Base-by-base conservation (phyloP, 805 yeast species). In the Saccharomycopsis babjevae region DNA sequence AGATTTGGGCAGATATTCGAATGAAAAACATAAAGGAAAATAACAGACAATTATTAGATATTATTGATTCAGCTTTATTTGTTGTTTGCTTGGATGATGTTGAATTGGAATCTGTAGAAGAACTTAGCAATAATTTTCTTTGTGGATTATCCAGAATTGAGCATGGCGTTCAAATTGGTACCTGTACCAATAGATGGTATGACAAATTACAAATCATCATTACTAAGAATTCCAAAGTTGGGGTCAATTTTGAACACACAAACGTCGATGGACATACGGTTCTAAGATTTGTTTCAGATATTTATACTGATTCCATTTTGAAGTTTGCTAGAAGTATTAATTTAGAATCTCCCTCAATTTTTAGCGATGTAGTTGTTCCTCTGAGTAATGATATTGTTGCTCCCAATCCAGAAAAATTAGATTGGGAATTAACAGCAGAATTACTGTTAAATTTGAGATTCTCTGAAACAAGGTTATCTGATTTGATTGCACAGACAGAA, bases 201-300 rank as follows among this genome's bases (percentile, higher is more conserved):
- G 97, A 91, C 73, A 91, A 91, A 73, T 74, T 91, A 65, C 97
- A 91, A 72, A 79, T 91, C 66, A 91, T 91, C 59, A 83, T 91
- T 60, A 89, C 97, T 4, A 83, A 84, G 70, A 89, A 91, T 72
- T 96, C 96, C 28, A 88, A 88, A 72, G 97, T 94, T 1, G 97
- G 97, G 34, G 85, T 91, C 66, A 91, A 92, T 72, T 91, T 91
- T 70, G 97, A 91, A 69, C 94, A 91, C 69, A 88, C 97, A 0
- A 97, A 97, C 67, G 96, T 91, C 32, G 97, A 91, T 73, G 97
- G 97, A 61, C 97, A 91, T 72, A 91, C 97, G 6, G 96, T 91
- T 4, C 75, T 91, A 66, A 75, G 97, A 65, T 86, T 88, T 75
- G 96, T 90, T 15, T 83, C 90, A 10, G 97, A 91, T 72, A 88